These are phyloP conservation scores for Paramarasmius palmivorus DNA, from an alignment of 1,284 basidiomycete genomes.

Conservation along the genomic window DNA sequence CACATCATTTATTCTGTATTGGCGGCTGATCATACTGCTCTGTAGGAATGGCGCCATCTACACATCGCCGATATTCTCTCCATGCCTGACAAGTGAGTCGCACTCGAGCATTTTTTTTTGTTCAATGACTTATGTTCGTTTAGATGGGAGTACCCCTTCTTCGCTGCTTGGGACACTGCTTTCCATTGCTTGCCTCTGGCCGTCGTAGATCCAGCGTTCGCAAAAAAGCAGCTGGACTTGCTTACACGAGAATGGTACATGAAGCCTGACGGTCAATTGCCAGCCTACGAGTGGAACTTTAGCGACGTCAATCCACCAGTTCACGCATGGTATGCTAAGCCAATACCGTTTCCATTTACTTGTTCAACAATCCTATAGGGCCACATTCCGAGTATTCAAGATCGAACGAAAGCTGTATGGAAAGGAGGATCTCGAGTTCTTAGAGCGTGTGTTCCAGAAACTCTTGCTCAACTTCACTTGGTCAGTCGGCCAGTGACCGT, in stretches of 20 bases:
- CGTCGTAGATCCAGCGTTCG: slow-evolving; percentile 91
- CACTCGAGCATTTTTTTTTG: background rate
- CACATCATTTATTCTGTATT: background rate
- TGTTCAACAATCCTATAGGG: slow-evolving; percentile 47
- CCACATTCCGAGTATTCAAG: slow-evolving; percentile 96
- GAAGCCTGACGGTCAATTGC: slow-evolving; percentile 97
- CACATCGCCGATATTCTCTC: slow-evolving; percentile 95
- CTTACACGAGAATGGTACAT: slow-evolving; percentile 99
- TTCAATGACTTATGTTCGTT: background rate
- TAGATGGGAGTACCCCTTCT: slow-evolving; percentile 98
- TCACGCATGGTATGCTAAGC: slow-evolving; percentile 77
- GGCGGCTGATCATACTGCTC: slow-evolving; percentile 6
- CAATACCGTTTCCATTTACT: background rate
- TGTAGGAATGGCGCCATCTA: slow-evolving; percentile 90
- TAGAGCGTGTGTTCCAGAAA: slow-evolving; percentile 99
- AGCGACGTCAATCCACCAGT: slow-evolving; percentile 96
- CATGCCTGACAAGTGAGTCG: slow-evolving; percentile 92
- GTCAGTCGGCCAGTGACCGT: slow-evolving; percentile 36
- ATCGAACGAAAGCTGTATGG: slow-evolving; percentile 96
- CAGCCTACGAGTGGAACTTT: slow-evolving; percentile 99
- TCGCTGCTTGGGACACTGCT: slow-evolving; percentile 93
- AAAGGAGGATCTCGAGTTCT: slow-evolving; percentile 86
- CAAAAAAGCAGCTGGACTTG: slow-evolving; percentile 96
- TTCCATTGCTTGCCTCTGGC: slow-evolving; percentile 98
- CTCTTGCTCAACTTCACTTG: slow-evolving; percentile 96